These are phyloP conservation scores for Fusarium armeniacum DNA, from an alignment of 2,329 filamentous ascomycete genomes.

Conservation along the genomic window DNA sequence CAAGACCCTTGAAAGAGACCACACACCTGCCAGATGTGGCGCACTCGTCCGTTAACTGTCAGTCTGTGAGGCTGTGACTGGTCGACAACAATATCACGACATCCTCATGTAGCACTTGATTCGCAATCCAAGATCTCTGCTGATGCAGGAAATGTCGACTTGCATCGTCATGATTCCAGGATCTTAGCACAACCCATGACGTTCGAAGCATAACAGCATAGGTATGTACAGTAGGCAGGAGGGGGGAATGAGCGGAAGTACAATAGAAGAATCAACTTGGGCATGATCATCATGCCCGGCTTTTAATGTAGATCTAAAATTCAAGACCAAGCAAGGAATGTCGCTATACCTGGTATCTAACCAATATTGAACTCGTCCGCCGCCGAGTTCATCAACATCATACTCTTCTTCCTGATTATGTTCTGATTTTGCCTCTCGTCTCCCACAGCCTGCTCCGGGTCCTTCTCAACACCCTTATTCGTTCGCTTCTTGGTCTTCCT, in stretches of 20 bases:
- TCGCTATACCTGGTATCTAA: slow-evolving; percentile 50
- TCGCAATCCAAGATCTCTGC: slow-evolving; percentile 17
- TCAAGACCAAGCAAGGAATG: slow-evolving; percentile 34
- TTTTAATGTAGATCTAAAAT: slow-evolving; percentile 38
- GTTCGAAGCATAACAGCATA: slow-evolving; percentile 7
- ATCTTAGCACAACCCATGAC: slow-evolving; percentile 26
- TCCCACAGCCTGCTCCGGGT: slow-evolving; percentile 56
- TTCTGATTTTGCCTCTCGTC: slow-evolving; percentile 56
- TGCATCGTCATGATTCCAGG: slow-evolving; percentile 23
- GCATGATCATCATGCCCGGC: slow-evolving; percentile 30
- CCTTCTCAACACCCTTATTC: slow-evolving; percentile 53
- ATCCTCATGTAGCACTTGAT: slow-evolving; percentile 20
- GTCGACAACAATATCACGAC: slow-evolving; percentile 18
- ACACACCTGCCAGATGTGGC: slow-evolving; percentile 27
- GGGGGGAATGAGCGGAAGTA: slow-evolving; percentile 1
- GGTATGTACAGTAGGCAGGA: background rate
- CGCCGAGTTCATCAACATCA: slow-evolving; percentile 74
- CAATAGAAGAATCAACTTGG: slow-evolving; percentile 18
- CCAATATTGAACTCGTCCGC: slow-evolving; percentile 79
- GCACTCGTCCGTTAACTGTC: slow-evolving; percentile 32
- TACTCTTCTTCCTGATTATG: slow-evolving; percentile 71
- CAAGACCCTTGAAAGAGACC: slow-evolving; percentile 30
- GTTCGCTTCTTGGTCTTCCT: slow-evolving; percentile 60
- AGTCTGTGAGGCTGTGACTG: slow-evolving; percentile 37
- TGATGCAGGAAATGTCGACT: slow-evolving; percentile 19